These are phyloP conservation scores for Barnettozyma californica DNA, from an alignment of 805 yeast species.

Conservation along the genomic window DNA sequence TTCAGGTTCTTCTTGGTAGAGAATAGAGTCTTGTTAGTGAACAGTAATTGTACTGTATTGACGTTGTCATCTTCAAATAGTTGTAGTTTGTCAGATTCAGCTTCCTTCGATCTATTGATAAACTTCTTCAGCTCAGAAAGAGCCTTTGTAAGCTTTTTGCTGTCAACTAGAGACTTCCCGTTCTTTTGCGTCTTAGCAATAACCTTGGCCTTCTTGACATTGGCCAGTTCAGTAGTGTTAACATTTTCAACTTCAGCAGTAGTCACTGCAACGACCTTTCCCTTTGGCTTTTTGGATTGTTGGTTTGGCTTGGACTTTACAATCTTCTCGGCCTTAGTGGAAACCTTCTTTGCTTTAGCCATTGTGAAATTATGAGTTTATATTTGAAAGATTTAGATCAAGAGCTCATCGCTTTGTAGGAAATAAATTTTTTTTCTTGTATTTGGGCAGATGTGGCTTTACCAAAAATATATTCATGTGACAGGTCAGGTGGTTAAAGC, in stretches of 20 bases:
- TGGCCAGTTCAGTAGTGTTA: conserved; percentile 8
- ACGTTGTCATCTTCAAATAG: conserved; percentile 53
- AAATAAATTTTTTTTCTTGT: conserved; percentile 13
- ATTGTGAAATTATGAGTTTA: not conserved
- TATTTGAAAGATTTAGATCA: not conserved
- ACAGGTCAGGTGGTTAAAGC: not conserved
- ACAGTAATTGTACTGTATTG: conserved; percentile 48
- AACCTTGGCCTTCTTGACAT: conserved; percentile 6
- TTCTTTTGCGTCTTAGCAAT: conserved; percentile 1
- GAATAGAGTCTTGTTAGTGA: conserved; percentile 62
- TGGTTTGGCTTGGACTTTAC: conserved; percentile 17
- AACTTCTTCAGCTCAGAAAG: conserved; percentile 62
- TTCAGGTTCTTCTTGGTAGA: conserved; percentile 46
- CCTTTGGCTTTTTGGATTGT: conserved; percentile 23
- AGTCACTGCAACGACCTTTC: conserved; percentile 24
- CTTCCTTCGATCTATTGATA: conserved; percentile 33
- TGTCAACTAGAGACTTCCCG: conserved; percentile 21
- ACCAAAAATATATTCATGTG: not conserved
- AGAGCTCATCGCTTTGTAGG: conserved; percentile 15
- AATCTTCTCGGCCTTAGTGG: conserved; percentile 11
- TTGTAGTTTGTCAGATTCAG: conserved; percentile 34
- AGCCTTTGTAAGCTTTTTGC: conserved; percentile 41
- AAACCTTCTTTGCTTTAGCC: conserved; percentile 10
- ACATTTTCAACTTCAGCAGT: conserved; percentile 15
- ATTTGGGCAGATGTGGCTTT: conserved; percentile 1